Conservation (phyloP, 2,329 filamentous ascomycete genomes). For the Cytospora chrysosperma region DNA sequence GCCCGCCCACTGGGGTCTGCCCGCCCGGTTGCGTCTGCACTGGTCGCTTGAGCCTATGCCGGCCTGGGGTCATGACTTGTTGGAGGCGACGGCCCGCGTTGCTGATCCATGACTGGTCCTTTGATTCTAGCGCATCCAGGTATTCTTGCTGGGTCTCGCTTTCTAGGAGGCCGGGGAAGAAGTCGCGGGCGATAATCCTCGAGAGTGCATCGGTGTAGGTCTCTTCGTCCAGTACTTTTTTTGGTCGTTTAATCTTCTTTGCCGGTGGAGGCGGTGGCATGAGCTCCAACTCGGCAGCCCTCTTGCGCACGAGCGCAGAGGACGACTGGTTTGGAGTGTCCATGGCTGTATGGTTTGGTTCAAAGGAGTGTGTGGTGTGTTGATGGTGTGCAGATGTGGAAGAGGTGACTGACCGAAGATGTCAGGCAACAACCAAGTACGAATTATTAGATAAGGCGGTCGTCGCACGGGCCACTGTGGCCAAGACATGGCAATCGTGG, state of each 20-base stretch:
- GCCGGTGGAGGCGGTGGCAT: constrained; percentile 85
- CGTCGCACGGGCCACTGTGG: constrained; percentile 8
- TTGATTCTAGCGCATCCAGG: constrained; percentile 83
- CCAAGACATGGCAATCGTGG: constrained; percentile 3
- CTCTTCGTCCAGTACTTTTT: constrained; percentile 88
- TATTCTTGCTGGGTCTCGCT: constrained; percentile 89
- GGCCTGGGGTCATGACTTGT: constrained; percentile 79
- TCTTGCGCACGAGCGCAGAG: constrained; percentile 65
- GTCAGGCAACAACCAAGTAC: neutral
- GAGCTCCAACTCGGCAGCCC: constrained; percentile 61
- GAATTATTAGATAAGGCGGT: neutral
- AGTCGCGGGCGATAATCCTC: constrained; percentile 93
- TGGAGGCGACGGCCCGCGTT: constrained; percentile 71
- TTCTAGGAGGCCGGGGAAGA: constrained; percentile 89
- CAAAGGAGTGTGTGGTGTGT: neutral
- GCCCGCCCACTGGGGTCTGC: constrained; percentile 57
- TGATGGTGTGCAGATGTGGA: neutral
- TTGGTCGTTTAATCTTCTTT: constrained; percentile 89
- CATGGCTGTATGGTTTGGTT: constrained; percentile 16
- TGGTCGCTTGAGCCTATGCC: constrained; percentile 33
- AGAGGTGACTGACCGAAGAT: neutral
- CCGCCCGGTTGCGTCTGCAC: constrained; percentile 14
- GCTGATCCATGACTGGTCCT: constrained; percentile 80
- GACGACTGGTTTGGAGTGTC: constrained; percentile 36
- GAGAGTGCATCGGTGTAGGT: constrained; percentile 87